These are phyloP conservation scores for Eleusine indica DNA, from an alignment of 176 grass and related monocot genomes.

Conservation along the genomic window DNA sequence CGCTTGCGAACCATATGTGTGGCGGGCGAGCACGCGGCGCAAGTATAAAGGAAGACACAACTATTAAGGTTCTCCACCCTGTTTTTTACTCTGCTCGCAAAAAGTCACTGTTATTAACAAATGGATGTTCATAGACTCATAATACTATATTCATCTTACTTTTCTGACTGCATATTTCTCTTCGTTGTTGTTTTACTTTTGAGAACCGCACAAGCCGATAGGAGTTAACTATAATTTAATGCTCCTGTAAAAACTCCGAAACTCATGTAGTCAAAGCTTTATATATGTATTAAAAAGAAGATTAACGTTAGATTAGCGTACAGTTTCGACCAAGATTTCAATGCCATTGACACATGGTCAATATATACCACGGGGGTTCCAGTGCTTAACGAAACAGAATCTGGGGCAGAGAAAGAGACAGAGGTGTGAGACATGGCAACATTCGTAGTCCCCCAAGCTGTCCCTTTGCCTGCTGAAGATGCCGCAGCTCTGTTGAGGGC, in stretches of 20 bases:
- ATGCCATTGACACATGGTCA: background rate
- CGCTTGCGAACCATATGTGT: too few relatives aligned
- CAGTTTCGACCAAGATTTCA: background rate
- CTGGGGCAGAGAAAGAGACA: background rate
- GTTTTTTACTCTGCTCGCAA: too few relatives aligned
- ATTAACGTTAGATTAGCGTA: conserved; percentile 12
- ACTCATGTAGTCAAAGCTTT: background rate
- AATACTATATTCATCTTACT: too few relatives aligned
- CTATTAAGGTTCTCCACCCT: too few relatives aligned
- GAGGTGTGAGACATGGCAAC: conserved; percentile 54
- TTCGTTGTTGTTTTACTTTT: too few relatives aligned
- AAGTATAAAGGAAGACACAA: too few relatives aligned
- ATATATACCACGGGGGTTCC: conserved; percentile 8
- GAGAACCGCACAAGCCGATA: too few relatives aligned
- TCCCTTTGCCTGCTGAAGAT: conserved; percentile 74
- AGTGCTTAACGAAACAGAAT: background rate
- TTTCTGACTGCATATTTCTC: too few relatives aligned
- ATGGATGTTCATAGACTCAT: too few relatives aligned
- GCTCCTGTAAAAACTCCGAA: background rate
- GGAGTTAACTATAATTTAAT: background rate
- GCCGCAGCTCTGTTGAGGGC: conserved; percentile 73
- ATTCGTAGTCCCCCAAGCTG: conserved; percentile 50
- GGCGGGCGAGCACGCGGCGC: too few relatives aligned
- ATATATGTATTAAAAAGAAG: background rate
- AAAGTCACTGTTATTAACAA: too few relatives aligned